phyloP scores from a whole-genome alignment of 345 rosid species.

The Zanthoxylum bungeanum region DNA sequence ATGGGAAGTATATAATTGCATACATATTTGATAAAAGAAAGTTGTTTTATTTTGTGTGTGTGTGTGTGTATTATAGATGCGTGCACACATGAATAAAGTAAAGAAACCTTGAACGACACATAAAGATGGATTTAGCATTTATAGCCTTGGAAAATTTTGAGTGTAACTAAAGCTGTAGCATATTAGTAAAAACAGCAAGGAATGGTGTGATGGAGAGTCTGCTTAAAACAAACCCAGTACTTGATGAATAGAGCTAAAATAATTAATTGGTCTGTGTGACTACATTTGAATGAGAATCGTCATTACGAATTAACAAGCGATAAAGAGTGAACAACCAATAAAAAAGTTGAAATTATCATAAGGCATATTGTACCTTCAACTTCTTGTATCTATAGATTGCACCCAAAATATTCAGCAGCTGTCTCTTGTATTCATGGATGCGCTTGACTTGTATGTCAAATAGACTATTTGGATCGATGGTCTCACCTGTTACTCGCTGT shows the following conservation, averaged over 20 bases:
- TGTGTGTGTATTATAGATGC: too few species aligned
- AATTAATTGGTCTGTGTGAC: not conserved
- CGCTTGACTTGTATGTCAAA: slow-evolving; percentile 99
- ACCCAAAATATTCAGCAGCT: slow-evolving; percentile 87
- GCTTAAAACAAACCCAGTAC: not conserved
- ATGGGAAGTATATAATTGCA: not conserved
- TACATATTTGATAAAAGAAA: not conserved
- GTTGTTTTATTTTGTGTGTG: too few species aligned
- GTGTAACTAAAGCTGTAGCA: not conserved
- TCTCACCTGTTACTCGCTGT: slow-evolving; percentile 71
- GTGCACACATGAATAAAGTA: not conserved
- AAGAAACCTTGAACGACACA: not conserved
- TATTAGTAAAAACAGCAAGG: not conserved
- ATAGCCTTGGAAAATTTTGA: not conserved
- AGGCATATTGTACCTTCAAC: slow-evolving; percentile 65
- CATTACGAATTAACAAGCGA: not conserved
- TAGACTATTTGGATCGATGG: slow-evolving; percentile 72
- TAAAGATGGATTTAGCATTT: not conserved
- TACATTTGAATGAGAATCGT: not conserved
- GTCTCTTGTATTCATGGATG: slow-evolving; percentile 98
- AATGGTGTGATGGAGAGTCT: not conserved
- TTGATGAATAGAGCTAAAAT: not conserved
- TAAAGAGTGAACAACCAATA: not conserved
- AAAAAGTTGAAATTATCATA: not conserved
- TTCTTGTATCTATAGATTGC: slow-evolving; percentile 84